Evolutionary conservation across 305 asterid species (phyloP).

Genomic region (Fraxinus nigra): DNA sequence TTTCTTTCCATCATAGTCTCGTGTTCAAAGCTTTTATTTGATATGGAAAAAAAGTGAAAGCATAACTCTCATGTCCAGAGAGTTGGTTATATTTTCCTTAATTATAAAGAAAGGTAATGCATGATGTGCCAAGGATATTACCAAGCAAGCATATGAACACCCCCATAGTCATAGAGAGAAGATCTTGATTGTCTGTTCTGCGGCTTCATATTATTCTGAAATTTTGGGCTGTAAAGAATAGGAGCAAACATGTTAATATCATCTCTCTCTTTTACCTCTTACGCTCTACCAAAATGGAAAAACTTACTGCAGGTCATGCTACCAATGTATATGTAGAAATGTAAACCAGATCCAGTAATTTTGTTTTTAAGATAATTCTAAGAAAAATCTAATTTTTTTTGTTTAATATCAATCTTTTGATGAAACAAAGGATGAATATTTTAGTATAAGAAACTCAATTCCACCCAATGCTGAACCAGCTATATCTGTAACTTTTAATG

Average conservation of each 20-base stretch:
- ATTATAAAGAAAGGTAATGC: neutral
- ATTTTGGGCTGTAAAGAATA: neutral
- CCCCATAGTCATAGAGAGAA: neutral
- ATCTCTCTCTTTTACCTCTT: neutral
- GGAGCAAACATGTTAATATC: neutral
- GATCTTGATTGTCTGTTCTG: neutral
- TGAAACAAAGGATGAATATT: neutral
- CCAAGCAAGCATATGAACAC: neutral
- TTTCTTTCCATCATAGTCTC: neutral
- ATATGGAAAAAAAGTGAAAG: neutral
- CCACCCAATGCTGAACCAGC: neutral
- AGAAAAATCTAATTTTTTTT: neutral
- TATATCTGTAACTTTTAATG: neutral
- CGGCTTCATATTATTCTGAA: neutral
- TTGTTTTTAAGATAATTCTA: neutral
- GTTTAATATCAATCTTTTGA: neutral
- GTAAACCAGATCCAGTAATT: neutral
- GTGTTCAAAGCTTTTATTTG: neutral
- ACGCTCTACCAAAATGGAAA: neutral
- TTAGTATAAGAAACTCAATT: slow-evolving; percentile 1
- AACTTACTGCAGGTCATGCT: neutral
- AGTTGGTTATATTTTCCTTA: neutral
- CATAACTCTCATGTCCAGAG: neutral
- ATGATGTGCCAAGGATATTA: neutral
- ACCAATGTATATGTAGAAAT: neutral